Percentiles rank a stretch among this genome's conserved stretches.
phyloP scores from a whole-genome alignment of 2,329 filamentous ascomycete genomes.

The Dothideomycetes sp. region DNA sequence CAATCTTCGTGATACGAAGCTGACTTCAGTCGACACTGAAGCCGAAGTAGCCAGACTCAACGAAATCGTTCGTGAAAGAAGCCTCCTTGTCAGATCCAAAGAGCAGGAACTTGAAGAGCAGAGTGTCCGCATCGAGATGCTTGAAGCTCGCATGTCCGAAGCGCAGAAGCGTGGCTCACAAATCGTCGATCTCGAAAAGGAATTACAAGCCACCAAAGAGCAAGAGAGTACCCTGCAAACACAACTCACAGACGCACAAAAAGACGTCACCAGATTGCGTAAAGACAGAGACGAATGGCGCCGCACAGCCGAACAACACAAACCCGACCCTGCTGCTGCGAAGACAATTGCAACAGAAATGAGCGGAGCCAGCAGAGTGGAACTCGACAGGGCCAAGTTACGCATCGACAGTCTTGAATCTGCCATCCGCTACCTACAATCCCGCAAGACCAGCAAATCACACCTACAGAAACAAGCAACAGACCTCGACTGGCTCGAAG shows the following conservation, averaged over 20 bases:
- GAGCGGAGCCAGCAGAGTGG: constrained; percentile 57
- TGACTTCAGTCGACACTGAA: constrained; percentile 70
- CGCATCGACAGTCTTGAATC: constrained; percentile 57
- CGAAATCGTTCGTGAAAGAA: constrained; percentile 70
- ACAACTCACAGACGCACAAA: constrained; percentile 45
- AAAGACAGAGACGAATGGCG: constrained; percentile 59
- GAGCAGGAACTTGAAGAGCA: constrained; percentile 80
- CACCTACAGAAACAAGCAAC: constrained; percentile 15
- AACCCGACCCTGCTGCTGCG: constrained; percentile 39
- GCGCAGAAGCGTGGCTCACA: constrained; percentile 66
- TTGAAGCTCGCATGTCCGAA: constrained; percentile 79
- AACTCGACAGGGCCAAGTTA: constrained; percentile 64
- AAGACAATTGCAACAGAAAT: constrained; percentile 32
- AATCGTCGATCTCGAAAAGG: constrained; percentile 53
- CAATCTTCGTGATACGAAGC: constrained; percentile 74
- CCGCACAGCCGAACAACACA: constrained; percentile 52
- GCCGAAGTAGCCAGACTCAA: constrained; percentile 73
- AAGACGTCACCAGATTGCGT: constrained; percentile 37
- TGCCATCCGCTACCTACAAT: constrained; percentile 57
- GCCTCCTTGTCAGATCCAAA: constrained; percentile 39
- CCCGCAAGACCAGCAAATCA: constrained; percentile 45
- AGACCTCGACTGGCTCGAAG: constrained; percentile 52
- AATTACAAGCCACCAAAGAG: constrained; percentile 46
- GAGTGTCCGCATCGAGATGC: constrained; percentile 84
- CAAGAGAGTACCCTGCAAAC: constrained; percentile 22